These are phyloP conservation scores for Cudoniella acicularis DNA, from an alignment of 495 filamentous ascomycete genomes.

Conservation along the genomic window DNA sequence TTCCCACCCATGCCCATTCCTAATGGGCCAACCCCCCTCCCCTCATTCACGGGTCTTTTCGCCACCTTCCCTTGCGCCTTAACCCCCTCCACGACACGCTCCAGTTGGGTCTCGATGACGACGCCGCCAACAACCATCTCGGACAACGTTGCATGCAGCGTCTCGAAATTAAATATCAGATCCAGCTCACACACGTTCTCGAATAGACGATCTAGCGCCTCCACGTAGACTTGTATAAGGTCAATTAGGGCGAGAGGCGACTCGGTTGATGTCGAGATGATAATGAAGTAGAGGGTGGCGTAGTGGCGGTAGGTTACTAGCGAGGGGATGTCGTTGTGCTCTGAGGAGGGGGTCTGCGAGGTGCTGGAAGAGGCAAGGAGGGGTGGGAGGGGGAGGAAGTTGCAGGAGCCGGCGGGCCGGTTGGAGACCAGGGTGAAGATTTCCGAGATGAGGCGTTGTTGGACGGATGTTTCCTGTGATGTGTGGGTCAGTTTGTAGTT, in stretches of 20 bases:
- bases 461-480: conserved; percentile 80
- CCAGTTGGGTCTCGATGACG: conserved; percentile 88
- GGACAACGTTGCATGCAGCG: conserved; percentile 80
- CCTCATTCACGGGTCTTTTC: conserved; percentile 63
- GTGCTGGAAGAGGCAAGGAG: conserved; percentile 46
- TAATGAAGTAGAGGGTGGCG: conserved; percentile 95
- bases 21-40: conserved; percentile 35
- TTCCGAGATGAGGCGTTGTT: conserved; percentile 93
- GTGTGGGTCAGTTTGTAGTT: conserved; percentile 9
- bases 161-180: conserved; percentile 98
- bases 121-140: conserved; percentile 98
- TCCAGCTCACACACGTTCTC: conserved; percentile 98
- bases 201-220: conserved; percentile 89
- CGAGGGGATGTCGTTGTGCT: conserved; percentile 82
- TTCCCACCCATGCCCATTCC: conserved; percentile 51
- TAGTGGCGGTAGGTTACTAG: conserved; percentile 98
- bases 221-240: conserved; percentile 96
- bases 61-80: conserved; percentile 70
- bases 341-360: conserved; percentile 51
- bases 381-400: conserved; percentile 76
- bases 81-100: conserved; percentile 83
- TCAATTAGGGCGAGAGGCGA: conserved; percentile 93
- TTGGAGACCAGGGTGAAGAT: conserved; percentile 96
- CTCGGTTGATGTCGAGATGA: conserved; percentile 96
- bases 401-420: conserved; percentile 83